Percentiles rank a stretch among this genome's conserved stretches.
These are phyloP conservation scores for Zygotorulaspora chibaensis DNA, from an alignment of 805 yeast species.

Conservation along the genomic window DNA sequence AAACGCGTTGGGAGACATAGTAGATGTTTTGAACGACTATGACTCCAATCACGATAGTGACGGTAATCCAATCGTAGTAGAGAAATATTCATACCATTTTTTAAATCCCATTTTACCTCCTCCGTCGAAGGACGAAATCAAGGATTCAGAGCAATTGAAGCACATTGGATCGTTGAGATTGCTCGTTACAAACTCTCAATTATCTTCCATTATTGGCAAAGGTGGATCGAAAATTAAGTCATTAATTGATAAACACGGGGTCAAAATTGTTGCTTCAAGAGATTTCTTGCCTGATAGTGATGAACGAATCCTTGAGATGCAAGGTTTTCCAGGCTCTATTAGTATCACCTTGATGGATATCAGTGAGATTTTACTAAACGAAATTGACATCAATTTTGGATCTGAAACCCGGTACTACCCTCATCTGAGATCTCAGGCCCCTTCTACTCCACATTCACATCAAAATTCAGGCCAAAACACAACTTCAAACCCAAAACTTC, in stretches of 20 bases:
- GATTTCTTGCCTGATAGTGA: constrained; percentile 76
- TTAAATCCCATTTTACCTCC: constrained; percentile 33
- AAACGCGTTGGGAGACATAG: constrained; percentile 63
- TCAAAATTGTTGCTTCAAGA: constrained; percentile 84
- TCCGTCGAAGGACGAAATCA: constrained; percentile 29
- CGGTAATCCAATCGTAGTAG: constrained; percentile 38
- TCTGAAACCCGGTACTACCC: constrained; percentile 51
- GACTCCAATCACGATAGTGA: constrained; percentile 6
- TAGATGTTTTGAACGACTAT: constrained; percentile 42
- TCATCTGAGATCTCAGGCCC: constrained; percentile 42
- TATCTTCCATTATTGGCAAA: constrained; percentile 85
- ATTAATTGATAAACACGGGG: constrained; percentile 53
- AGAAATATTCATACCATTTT: constrained; percentile 47
- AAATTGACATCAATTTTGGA: constrained; percentile 21
- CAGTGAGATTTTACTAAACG: constrained; percentile 26
- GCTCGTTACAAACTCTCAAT: constrained; percentile 75
- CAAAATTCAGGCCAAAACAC: constrained; percentile 1
- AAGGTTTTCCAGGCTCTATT: constrained; percentile 67
- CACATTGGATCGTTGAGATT: constrained; percentile 49
- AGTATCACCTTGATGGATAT: constrained; percentile 60
- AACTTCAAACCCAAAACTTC: constrained; percentile 27
- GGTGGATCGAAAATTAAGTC: constrained; percentile 77
- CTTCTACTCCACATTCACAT: neutral
- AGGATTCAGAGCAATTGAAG: constrained; percentile 24
- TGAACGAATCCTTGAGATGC: constrained; percentile 83